Conservation (phyloP, 352 stramenopile genomes). For the Pythium chondricola region DNA sequence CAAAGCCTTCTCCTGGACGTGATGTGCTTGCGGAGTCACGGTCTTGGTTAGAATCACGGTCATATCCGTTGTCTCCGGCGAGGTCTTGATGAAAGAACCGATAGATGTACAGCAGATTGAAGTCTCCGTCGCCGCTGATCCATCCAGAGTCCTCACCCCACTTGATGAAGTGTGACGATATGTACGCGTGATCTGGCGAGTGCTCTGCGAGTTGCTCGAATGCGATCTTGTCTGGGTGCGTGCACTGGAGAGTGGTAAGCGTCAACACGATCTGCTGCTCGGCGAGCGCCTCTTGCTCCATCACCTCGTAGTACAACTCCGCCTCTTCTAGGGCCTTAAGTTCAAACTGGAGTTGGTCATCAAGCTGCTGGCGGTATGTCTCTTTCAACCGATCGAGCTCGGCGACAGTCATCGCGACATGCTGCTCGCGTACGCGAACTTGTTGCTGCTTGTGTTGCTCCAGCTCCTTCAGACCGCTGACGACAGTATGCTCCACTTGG, state of each 20-base stretch:
- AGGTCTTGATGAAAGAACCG: slow-evolving; percentile 39
- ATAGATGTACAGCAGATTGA: slow-evolving; percentile 36
- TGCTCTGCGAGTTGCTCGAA: slow-evolving; percentile 45
- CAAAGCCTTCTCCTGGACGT: slow-evolving; percentile 21
- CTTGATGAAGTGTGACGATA: no score
- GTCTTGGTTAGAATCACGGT: no score
- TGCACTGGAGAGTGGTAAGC: slow-evolving; percentile 31
- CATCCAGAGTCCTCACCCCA: no score
- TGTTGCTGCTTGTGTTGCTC: slow-evolving; percentile 40
- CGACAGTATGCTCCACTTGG: slow-evolving; percentile 42
- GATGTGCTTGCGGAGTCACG: not conserved
- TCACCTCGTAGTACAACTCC: slow-evolving; percentile 29
- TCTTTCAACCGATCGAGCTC: slow-evolving; percentile 29
- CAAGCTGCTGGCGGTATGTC: slow-evolving; percentile 20
- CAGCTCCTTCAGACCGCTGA: slow-evolving; percentile 34
- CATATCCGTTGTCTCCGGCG: not conserved
- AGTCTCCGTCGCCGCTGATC: not conserved
- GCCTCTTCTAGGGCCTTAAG: slow-evolving; percentile 21
- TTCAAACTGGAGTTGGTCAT: slow-evolving; percentile 27
- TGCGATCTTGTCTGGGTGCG: slow-evolving; percentile 24
- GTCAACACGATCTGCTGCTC: slow-evolving; percentile 33
- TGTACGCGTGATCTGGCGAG: slow-evolving; percentile 39
- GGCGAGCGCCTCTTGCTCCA: slow-evolving; percentile 42
- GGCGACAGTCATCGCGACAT: slow-evolving; percentile 27
- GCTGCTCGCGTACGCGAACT: slow-evolving; percentile 30